Evolutionary conservation across 2,329 filamentous ascomycete species (phyloP), one percentile per base, ranked within the genome.

Genomic region (Blastomyces gilchristii): DNA sequence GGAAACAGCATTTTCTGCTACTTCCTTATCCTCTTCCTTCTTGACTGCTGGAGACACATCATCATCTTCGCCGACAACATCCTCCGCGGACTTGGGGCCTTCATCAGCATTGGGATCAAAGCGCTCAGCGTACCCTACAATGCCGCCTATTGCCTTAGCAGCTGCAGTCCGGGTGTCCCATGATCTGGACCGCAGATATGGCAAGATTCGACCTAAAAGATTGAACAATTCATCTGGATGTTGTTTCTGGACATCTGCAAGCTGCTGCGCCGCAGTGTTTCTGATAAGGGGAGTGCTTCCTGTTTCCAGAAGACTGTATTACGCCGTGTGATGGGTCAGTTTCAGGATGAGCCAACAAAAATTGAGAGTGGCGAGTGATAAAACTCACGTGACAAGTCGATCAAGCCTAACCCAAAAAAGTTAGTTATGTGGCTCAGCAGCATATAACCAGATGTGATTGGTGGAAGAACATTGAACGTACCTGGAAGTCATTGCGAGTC

Each of bases 221-320:
- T 97, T 97, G 78, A 97, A 97, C 0, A 99, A 81, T 75, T 99
- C 95, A 77, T 99, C 93, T 0, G 94, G 94, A 71, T 97, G 94
- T 75, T 94, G 90, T 74, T 97, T 97, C 77, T 99, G 95, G 76
- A 96, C 94, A 77, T 99, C 94, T 66, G 92, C 94, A 67, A 99
- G 83, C 78, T 99, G 94, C 73, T 95, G 91, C 66, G 96, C 94
- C 66, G 94, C 95, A 66, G 94, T 99, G 73, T 97, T 96, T 69
- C 95, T 88, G 73, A 99, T 97, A 68, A 99, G 82, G 73, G 89
- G 88, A 65, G 94, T 99, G 78, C 93, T 97, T 70, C 94, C 94
- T 63, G 94, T 97, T 82, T 99, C 94, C 70, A 99, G 87, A 74
- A 99, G 86, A 68, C 92, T 96, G 75, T 60, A 47, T 4, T 31